Conservation (phyloP, 768 basidiomycete species). For the Tylopilus sp. region DNA sequence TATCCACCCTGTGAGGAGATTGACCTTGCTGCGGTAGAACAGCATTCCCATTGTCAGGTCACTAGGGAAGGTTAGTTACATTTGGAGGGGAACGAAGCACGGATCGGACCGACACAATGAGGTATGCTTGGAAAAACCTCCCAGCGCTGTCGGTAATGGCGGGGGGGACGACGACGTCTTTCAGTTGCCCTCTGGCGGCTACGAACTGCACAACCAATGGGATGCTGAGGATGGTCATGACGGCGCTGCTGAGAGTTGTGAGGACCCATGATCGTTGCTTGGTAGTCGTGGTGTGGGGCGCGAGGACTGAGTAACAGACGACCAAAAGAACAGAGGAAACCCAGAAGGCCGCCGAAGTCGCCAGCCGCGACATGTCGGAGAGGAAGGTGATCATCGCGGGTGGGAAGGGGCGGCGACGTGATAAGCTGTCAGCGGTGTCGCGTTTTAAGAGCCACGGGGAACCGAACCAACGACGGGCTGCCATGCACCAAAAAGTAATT, state of each 20-base stretch:
- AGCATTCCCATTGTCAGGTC: slow-evolving; percentile 45
- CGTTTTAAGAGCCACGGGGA: slow-evolving; percentile 22
- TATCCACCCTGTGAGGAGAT: slow-evolving; percentile 54
- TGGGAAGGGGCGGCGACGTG: slow-evolving; percentile 20
- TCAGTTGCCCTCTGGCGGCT: slow-evolving; percentile 24
- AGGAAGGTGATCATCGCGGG: slow-evolving; percentile 23
- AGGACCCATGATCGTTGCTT: slow-evolving; percentile 50
- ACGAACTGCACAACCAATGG: slow-evolving; percentile 37
- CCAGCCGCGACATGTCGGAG: slow-evolving; percentile 15
- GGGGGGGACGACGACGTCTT: slow-evolving; percentile 19
- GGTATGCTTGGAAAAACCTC: slow-evolving; percentile 47
- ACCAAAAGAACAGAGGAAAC: slow-evolving; percentile 16
- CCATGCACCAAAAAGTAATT: slow-evolving; percentile 10
- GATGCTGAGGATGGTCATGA: slow-evolving; percentile 40
- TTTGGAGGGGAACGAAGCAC: slow-evolving; percentile 6
- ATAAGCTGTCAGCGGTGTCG: slow-evolving; percentile 10
- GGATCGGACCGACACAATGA: slow-evolving; percentile 31
- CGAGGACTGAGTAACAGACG: slow-evolving; percentile 30
- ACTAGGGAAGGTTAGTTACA: slow-evolving; percentile 25
- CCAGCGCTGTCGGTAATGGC: slow-evolving; percentile 24
- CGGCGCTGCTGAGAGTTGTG: slow-evolving; percentile 37
- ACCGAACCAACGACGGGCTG: slow-evolving; percentile 12
- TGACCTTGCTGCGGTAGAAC: slow-evolving; percentile 45
- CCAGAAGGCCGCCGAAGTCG: slow-evolving; percentile 24
- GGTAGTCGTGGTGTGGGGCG: slow-evolving; percentile 29